phyloP scores from a whole-genome alignment of 495 filamentous ascomycete species.

The Terfezia boudieri region DNA sequence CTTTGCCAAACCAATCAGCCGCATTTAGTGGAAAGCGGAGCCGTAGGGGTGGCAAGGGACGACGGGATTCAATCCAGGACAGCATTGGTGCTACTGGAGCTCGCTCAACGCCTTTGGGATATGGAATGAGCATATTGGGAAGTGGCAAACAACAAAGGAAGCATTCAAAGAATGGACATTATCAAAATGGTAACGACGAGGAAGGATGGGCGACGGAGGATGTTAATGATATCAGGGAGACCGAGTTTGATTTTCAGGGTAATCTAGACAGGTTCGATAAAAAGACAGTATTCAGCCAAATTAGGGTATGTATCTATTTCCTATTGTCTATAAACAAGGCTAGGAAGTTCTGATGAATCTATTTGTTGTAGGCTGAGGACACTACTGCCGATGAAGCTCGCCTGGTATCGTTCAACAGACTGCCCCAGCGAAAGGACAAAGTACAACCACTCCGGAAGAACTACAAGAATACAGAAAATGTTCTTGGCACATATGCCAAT shows the following conservation, averaged over 20 bases:
- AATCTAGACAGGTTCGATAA: conserved; percentile 91
- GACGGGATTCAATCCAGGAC: conserved; percentile 22
- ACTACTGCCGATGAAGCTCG: conserved; percentile 70
- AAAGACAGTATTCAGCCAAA: conserved; percentile 62
- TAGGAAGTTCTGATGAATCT: not conserved
- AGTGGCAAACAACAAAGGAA: conserved; percentile 33
- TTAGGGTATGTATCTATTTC: conserved; percentile 27
- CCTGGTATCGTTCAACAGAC: conserved; percentile 68
- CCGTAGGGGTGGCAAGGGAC: conserved; percentile 19
- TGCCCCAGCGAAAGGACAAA: conserved; percentile 33
- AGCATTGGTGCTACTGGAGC: conserved; percentile 47
- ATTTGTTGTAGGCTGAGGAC: conserved; percentile 38
- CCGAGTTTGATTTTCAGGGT: conserved; percentile 78
- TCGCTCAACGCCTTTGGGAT: conserved; percentile 40
- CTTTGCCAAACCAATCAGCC: not conserved
- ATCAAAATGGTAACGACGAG: conserved; percentile 28
- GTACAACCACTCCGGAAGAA: conserved; percentile 57
- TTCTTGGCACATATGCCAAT: conserved; percentile 37
- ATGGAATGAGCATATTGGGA: conserved; percentile 33
- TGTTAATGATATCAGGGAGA: conserved; percentile 87
- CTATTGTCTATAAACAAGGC: not conserved
- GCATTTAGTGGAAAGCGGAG: conserved; percentile 14
- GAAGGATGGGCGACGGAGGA: conserved; percentile 95
- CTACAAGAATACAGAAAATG: conserved; percentile 75
- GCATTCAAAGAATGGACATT: not conserved